Evolutionary conservation across 768 basidiomycete species (phyloP).

Genomic region (Pleurotus eryngii): DNA sequence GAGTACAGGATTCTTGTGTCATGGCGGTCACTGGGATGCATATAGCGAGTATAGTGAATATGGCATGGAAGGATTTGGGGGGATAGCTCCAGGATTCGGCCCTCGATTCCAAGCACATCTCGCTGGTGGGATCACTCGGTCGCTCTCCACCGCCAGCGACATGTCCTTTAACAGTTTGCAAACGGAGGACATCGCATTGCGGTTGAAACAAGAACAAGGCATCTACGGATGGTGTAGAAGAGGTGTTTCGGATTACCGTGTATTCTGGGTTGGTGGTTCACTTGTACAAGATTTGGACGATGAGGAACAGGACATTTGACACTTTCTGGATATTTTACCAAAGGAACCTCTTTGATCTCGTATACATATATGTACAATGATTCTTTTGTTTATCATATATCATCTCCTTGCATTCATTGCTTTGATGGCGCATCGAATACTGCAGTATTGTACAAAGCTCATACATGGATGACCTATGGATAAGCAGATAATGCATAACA

Average conservation of each 20-base stretch:
- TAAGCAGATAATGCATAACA: background rate
- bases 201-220: slow-evolving; percentile 55
- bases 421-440: background rate
- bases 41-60: slow-evolving; percentile 24
- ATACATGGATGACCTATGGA: slow-evolving; percentile 2
- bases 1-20: slow-evolving; percentile 53
- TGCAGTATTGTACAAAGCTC: slow-evolving; percentile 7
- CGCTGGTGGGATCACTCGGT: slow-evolving; percentile 31
- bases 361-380: no score
- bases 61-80: background rate
- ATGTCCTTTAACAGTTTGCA: slow-evolving; percentile 50
- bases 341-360: no score
- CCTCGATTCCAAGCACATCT: slow-evolving; percentile 22
- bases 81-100: background rate
- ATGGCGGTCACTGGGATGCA: slow-evolving; percentile 51
- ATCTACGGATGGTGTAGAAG: slow-evolving; percentile 79
- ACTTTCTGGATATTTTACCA: no score
- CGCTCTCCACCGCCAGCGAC: slow-evolving; percentile 39
- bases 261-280: slow-evolving; percentile 79
- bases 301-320: slow-evolving; percentile 15
- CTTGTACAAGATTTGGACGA: slow-evolving; percentile 26
- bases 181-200: slow-evolving; percentile 44
- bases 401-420: background rate
- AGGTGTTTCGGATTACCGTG: slow-evolving; percentile 70
- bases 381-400: background rate